Evolutionary conservation across 2,329 filamentous ascomycete species (phyloP).

Genomic region (Arachnopeziza araneosa): DNA sequence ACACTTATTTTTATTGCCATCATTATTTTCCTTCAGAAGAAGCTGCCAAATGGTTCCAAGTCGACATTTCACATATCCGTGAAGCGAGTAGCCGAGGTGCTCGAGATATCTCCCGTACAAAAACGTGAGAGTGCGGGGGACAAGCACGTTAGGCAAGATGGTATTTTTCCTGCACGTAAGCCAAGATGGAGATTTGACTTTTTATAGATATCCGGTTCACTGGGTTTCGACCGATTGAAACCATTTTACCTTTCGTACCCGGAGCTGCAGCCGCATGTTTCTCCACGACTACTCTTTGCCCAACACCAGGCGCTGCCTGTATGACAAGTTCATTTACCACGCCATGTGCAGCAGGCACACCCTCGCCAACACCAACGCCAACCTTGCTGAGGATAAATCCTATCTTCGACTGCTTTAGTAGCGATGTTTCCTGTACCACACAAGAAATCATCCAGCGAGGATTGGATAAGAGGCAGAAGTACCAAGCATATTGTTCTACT

Average conservation of each 20-base stretch:
- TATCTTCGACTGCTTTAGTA: neutral
- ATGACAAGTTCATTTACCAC: neutral
- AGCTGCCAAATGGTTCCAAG: constrained; percentile 8
- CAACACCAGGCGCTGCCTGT: neutral
- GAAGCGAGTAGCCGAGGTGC: neutral
- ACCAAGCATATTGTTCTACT: neutral
- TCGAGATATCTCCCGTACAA: neutral
- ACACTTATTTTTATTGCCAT: constrained; percentile 7
- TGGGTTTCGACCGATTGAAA: neutral
- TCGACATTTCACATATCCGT: constrained; percentile 7
- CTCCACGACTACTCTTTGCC: neutral
- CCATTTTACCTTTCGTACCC: neutral
- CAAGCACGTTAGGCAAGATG: neutral
- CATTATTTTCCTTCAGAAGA: constrained; percentile 10
- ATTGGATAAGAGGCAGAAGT: neutral
- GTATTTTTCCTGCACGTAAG: neutral
- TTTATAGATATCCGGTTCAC: neutral
- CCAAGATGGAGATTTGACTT: neutral
- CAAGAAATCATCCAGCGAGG: neutral
- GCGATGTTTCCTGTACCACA: neutral
- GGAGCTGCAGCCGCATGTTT: neutral
- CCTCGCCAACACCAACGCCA: neutral
- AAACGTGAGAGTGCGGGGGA: neutral
- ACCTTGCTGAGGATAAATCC: neutral
- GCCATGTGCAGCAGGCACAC: neutral